Evolutionary conservation across 352 stramenopile genomes (phyloP), one percentile per base, ranked within the genome.

Genomic region (Globisporangium solare): DNA sequence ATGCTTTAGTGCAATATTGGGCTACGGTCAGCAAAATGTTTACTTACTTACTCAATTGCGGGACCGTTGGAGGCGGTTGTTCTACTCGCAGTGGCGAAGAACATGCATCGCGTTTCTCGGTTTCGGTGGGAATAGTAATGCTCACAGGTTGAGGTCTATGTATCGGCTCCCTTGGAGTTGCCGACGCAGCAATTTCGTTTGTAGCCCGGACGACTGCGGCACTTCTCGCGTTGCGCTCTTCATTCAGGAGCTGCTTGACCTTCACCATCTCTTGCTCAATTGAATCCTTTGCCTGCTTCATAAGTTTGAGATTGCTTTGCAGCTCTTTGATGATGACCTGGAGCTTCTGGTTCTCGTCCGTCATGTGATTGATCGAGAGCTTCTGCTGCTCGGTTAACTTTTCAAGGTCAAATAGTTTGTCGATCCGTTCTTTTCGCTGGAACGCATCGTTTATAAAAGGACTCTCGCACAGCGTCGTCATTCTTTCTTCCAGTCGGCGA

Each of bases 371-470:
- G 45, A 96, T 90, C 37, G 76, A 76, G 12, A 61, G 47, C 50
- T 95, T 90, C 51, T 94, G 85, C 49, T 91, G 67, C 52, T 89
- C 70, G 3, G 77, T 92, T 5, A 79, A 51, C 41, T 91, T 88
- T 58, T 97, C 92, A 31, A 97, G 70, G 20, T 87, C 79, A 17
- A 89, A 84, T 0, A 97, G 61, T 37, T 88, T 93, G 47, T 95
- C 80, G 43, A 93, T 93, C 4, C 82, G 73, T 24, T 92, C 83
- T 63, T 94, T 95, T 1, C 79, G 73, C 61, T 95, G 76, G 49
- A 95, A 96, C 4, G 89, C 89, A 46, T 97, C 84, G 57, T 93
- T 93, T 24, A 98, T 97, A 64, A 98, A 98, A 12, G 92, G 92
- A 21, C 86, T 96, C 56, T 98, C 90, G 56, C 92, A 98, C 15